Evolutionary conservation across 108 stramenopile species (phyloP).

Genomic region (Nitzschia inconspicua): DNA sequence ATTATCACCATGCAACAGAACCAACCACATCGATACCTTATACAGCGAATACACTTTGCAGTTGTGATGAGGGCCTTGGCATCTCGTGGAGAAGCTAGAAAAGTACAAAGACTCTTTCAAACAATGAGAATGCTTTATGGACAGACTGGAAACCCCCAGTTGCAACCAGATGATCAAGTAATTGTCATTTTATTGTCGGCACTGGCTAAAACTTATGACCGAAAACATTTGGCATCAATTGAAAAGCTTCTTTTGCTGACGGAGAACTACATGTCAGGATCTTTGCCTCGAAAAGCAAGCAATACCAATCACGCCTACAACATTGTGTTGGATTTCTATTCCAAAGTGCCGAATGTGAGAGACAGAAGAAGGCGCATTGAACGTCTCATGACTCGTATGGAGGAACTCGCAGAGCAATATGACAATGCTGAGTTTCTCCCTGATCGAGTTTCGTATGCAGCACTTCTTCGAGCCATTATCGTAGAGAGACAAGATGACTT

Average conservation of each 20-base stretch:
- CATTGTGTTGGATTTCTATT: background rate
- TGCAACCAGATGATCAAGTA: no score
- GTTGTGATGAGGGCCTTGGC: slow-evolving; percentile 3
- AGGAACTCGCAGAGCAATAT: background rate
- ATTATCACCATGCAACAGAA: background rate
- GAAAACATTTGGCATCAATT: background rate
- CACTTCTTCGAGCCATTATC: slow-evolving; percentile 2
- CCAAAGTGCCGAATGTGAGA: background rate
- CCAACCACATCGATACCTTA: background rate
- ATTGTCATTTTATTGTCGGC: no score
- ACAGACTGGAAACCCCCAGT: no score
- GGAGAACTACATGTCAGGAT: background rate
- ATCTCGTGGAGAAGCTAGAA: background rate
- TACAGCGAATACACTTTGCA: background rate
- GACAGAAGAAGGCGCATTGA: slow-evolving; percentile 5
- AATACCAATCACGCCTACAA: slow-evolving; percentile 11
- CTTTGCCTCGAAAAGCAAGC: background rate
- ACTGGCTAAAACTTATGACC: background rate
- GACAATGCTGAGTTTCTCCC: slow-evolving; percentile 4
- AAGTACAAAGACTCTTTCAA: slow-evolving; percentile 1
- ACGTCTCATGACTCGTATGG: slow-evolving; percentile 18
- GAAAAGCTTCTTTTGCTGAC: background rate
- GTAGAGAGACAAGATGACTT: background rate
- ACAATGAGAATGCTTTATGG: background rate
- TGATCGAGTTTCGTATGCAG: slow-evolving; percentile 13